Conservation (phyloP, 2,329 filamentous ascomycete species). For the Colletotrichum sp. region DNA sequence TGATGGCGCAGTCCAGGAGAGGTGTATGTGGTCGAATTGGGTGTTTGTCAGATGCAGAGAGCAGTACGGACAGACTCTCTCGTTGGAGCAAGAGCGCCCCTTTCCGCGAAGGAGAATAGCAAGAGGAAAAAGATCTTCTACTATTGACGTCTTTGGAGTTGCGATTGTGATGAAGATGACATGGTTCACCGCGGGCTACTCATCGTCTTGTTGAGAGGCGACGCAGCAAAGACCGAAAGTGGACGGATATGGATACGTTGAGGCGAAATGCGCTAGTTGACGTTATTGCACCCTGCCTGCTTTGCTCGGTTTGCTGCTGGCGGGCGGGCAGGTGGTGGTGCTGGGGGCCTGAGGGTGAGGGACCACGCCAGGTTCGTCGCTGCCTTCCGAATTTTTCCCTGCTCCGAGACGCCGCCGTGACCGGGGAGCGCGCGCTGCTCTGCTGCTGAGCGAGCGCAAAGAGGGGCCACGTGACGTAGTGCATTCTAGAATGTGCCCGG, state of each 20-base stretch:
- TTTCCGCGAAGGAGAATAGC: neutral
- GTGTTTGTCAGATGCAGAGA: neutral
- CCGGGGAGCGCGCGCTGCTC: neutral
- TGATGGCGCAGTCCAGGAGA: neutral
- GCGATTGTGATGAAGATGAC: conserved; percentile 5
- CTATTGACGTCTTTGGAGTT: conserved; percentile 1
- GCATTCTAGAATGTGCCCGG: neutral
- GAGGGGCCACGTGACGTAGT: neutral
- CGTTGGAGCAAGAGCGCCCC: neutral
- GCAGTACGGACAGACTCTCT: neutral
- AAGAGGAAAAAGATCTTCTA: neutral
- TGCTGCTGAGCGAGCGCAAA: neutral
- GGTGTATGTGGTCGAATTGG: neutral
- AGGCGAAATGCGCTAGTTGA: conserved; percentile 21
- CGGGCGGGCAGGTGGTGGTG: neutral
- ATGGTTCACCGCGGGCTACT: neutral
- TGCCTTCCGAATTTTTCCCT: conserved; percentile 22
- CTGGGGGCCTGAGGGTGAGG: neutral
- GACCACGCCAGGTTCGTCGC: neutral
- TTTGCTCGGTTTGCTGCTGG: neutral
- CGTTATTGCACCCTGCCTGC: conserved; percentile 2
- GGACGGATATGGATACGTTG: conserved; percentile 18
- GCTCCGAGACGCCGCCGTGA: conserved; percentile 7
- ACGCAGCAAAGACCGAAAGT: neutral
- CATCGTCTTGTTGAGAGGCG: conserved; percentile 17